Conservation (phyloP, 192 early-diverging fungal genomes). For the Coemansia sp. region DNA sequence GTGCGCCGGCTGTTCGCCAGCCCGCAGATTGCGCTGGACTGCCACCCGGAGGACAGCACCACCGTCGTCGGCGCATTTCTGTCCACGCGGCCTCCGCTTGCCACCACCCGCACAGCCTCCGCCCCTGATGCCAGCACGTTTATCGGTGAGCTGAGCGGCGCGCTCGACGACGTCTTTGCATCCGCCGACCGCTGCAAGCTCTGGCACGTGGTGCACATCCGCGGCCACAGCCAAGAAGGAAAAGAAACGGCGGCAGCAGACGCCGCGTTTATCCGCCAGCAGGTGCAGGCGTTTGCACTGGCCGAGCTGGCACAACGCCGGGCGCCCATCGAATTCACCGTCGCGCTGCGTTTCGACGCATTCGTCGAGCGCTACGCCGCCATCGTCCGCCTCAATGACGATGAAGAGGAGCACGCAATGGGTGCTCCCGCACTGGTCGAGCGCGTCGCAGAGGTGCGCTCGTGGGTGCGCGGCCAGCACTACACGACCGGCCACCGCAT, state of each 20-base stretch:
- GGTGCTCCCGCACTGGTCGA: conserved; percentile 44
- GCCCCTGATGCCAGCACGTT: conserved; percentile 52
- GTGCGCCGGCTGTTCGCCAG: conserved; percentile 76
- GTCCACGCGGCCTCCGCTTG: conserved; percentile 64
- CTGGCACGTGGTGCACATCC: conserved; percentile 87
- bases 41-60: conserved; percentile 75
- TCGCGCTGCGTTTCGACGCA: conserved; percentile 67
- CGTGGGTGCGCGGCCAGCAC: conserved; percentile 51
- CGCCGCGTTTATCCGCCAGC: conserved; percentile 64
- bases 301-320: conserved; percentile 70
- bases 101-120: conserved; percentile 27
- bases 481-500: conserved; percentile 56
- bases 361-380: conserved; percentile 74
- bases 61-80: conserved; percentile 83
- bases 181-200: conserved; percentile 76
- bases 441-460: conserved; percentile 23
- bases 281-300: conserved; percentile 72
- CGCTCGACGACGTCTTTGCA: conserved; percentile 77
- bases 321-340: conserved; percentile 71
- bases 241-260: no score
- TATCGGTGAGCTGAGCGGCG: conserved; percentile 63
- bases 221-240: no score
- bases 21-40: conserved; percentile 70
- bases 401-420: conserved; percentile 16
- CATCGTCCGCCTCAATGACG: conserved; percentile 41